These are phyloP conservation scores for Talinum fruticosum DNA, from an alignment of 148 eudicot species.

Conservation along the genomic window DNA sequence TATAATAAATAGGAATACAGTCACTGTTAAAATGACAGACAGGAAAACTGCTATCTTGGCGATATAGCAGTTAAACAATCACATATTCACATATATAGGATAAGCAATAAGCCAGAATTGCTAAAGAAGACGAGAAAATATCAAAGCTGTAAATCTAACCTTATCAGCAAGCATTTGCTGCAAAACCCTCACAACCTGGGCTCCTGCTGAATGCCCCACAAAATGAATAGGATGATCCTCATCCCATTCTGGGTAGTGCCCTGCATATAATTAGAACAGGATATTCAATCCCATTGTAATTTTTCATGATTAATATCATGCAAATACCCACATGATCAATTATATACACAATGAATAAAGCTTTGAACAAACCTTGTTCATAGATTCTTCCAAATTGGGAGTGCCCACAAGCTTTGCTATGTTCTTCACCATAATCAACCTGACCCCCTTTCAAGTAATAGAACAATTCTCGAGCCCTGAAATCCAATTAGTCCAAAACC, in stretches of 20 bases:
- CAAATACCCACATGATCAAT: neutral
- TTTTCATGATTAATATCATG: neutral
- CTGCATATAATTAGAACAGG: constrained; percentile 28
- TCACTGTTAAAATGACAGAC: neutral
- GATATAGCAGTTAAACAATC: too few species aligned
- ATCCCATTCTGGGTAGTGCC: constrained; percentile 87
- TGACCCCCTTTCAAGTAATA: constrained; percentile 96
- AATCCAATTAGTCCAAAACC: constrained; percentile 7
- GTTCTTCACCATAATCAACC: constrained; percentile 96
- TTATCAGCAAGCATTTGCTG: constrained; percentile 97
- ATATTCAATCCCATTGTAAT: neutral
- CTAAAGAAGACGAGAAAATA: neutral
- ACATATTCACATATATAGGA: neutral
- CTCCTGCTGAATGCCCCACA: constrained; percentile 97
- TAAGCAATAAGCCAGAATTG: neutral
- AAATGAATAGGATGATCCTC: constrained; percentile 94
- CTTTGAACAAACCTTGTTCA: constrained; percentile 50
- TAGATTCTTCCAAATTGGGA: constrained; percentile 77
- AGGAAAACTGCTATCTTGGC: neutral
- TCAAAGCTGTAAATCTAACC: constrained; percentile 34
- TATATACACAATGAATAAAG: neutral
- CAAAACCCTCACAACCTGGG: constrained; percentile 82
- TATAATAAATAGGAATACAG: constrained; percentile 22
- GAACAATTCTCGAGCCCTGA: constrained; percentile 92
- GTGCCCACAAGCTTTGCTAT: constrained; percentile 84